Percentiles rank a stretch among this genome's conserved stretches.
These are phyloP conservation scores for Citrullus amarus DNA, from an alignment of 306 rosid species.

Conservation along the genomic window DNA sequence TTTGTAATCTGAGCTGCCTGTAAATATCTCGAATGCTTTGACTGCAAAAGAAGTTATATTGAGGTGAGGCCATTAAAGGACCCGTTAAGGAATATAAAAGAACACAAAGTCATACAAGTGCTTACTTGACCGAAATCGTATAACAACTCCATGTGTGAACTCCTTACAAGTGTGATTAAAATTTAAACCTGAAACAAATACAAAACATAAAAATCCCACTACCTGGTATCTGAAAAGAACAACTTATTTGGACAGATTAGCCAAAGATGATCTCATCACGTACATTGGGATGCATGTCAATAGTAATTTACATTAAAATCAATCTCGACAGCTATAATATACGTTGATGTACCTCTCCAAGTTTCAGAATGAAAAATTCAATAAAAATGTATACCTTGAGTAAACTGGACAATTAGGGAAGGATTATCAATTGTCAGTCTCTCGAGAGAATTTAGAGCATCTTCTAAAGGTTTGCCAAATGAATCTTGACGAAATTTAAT, in stretches of 20 bases:
- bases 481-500: slow-evolving; percentile 42
- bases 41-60: slow-evolving; percentile 39
- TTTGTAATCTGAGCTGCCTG: slow-evolving; percentile 61
- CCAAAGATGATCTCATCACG: not conserved
- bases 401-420: slow-evolving; percentile 75
- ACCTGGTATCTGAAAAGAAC: not conserved
- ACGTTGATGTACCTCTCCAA: not conserved
- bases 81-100: slow-evolving; percentile 12
- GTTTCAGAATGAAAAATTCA: not conserved
- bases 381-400: slow-evolving; percentile 40
- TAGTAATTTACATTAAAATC: not conserved
- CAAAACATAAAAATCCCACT: not conserved
- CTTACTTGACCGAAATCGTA: slow-evolving; percentile 79
- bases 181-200: slow-evolving; percentile 49
- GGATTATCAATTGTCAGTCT: slow-evolving; percentile 39
- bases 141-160: slow-evolving; percentile 59
- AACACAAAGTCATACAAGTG: slow-evolving; percentile 12
- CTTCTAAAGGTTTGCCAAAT: slow-evolving; percentile 25
- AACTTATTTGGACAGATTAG: not conserved
- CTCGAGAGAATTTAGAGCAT: slow-evolving; percentile 51
- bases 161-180: slow-evolving; percentile 48
- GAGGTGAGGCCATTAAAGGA: slow-evolving; percentile 20
- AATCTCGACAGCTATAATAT: not conserved
- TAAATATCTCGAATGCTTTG: slow-evolving; percentile 56
- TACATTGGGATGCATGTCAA: not conserved